Conservation (phyloP, 1,139 yeast genomes). For the Yamadazyma diddensiae region DNA sequence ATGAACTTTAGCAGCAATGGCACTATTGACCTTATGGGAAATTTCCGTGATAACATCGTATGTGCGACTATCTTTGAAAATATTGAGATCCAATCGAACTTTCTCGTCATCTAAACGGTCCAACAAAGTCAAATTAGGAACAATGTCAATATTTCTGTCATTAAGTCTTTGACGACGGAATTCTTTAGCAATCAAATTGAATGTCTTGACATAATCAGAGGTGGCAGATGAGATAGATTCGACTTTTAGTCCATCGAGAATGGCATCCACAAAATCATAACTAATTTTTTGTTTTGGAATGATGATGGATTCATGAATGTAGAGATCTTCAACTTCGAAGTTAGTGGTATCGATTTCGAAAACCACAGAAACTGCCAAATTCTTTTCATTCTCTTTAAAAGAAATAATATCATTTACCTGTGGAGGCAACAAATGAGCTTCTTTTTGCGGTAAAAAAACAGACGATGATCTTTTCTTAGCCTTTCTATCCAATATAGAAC, state of each 20-base stretch:
- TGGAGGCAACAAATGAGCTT: slow-evolving; percentile 66
- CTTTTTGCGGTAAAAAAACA: slow-evolving; percentile 84
- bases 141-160: slow-evolving; percentile 44
- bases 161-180: slow-evolving; percentile 71
- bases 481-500: slow-evolving; percentile 79
- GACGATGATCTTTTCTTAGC: slow-evolving; percentile 89
- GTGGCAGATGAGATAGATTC: slow-evolving; percentile 54
- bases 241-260: slow-evolving; percentile 33
- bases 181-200: slow-evolving; percentile 64
- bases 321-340: slow-evolving; percentile 72
- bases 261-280: slow-evolving; percentile 52
- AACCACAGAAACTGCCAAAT: slow-evolving; percentile 75
- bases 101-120: slow-evolving; percentile 86
- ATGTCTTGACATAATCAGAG: slow-evolving; percentile 62
- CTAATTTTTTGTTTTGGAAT: slow-evolving; percentile 56
- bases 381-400: slow-evolving; percentile 57
- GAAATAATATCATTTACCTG: slow-evolving; percentile 59
- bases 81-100: slow-evolving; percentile 66
- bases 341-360: slow-evolving; percentile 76
- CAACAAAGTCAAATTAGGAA: slow-evolving; percentile 63
- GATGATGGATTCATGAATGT: slow-evolving; percentile 72
- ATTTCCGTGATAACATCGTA: slow-evolving; percentile 69
- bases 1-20: slow-evolving; percentile 79
- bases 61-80: slow-evolving; percentile 63
- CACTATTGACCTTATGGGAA: slow-evolving; percentile 75